Base-by-base conservation (phyloP, 192 early-diverging fungal genomes). In the Backusella luteola region DNA sequence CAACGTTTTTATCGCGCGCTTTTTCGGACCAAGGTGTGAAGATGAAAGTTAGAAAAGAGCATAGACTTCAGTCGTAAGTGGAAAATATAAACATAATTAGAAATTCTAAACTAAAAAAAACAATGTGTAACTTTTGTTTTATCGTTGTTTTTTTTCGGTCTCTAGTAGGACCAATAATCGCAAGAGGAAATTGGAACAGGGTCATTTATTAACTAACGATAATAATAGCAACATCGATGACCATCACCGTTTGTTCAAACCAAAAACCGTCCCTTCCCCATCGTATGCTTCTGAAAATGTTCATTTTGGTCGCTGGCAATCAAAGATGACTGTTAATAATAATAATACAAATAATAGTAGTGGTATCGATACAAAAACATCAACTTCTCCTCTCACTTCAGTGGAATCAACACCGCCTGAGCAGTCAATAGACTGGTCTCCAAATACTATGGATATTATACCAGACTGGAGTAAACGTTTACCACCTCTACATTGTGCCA, bases 1-100 rank as follows among this genome's bases (percentile, higher is more conserved):
- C 94, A 8, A 97, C 96, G 0, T 87, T 85, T 66, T 81, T 97
- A 39, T 93, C 95, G 14, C 89, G 93, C 74, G 88, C 90, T n/a
- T 96, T 97, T 89, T 94, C 95, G 3, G 94, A 97, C 73, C 96
- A 97, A 80, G 96, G 96, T 2, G 83, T 97, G n/a, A 96, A 96
- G 79, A 94, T 97, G 56, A 87, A 94, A 69, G 94, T 97, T 73
- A 84, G 94, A 41, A 97, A 96, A 76, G 95, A 97, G 23, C 38
- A 46, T 46, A n/a, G 41, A 44, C n/a, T 29, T 36, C 29, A 34
- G n/a, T 35, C 46, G 32, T 73, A 53, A 34, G 44, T 44, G 21
- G 9, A 26, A 52, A 52, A 14, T 36, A 73, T 34, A 56, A 21
- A 53, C 34, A 21, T 56, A 53, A 9, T 52, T 21, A 71, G 70